Conservation (phyloP, 2,329 filamentous ascomycete species). For the Colletotrichum orbiculare region DNA sequence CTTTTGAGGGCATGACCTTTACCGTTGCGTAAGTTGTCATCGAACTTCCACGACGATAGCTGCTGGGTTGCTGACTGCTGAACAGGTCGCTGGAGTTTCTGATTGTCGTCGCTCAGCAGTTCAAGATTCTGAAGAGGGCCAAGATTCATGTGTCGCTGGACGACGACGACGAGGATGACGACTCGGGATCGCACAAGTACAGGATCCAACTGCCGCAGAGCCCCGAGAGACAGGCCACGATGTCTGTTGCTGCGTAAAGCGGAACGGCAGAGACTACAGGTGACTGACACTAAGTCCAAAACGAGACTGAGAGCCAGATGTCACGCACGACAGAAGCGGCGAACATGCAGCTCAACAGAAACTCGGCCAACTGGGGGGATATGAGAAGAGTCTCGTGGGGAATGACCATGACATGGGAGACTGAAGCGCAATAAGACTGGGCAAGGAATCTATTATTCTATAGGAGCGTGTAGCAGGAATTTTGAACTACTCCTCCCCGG, state of each 20-base stretch:
- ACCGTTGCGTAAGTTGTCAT: constrained; percentile 14
- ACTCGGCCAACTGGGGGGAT: no score
- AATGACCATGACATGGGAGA: no score
- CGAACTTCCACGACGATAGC: no score
- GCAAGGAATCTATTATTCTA: constrained; percentile 39
- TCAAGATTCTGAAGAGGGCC: constrained; percentile 24
- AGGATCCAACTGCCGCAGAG: constrained; percentile 28
- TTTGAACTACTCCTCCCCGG: no score
- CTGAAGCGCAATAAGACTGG: no score
- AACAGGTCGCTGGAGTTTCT: constrained; percentile 6
- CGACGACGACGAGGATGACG: constrained; percentile 22
- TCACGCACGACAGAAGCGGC: no score
- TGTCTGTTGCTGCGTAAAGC: constrained; percentile 17
- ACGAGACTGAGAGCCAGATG: no score
- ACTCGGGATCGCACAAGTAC: constrained; percentile 26
- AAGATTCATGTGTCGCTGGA: constrained; percentile 21
- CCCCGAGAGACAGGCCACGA: constrained; percentile 10
- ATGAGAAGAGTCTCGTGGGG: no score
- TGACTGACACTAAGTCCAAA: no score
- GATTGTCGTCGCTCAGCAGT: constrained; percentile 24
- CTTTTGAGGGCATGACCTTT: not conserved
- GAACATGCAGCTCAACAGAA: no score
- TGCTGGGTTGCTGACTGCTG: not conserved
- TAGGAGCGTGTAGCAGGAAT: not conserved
- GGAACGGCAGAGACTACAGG: not conserved